Base-by-base conservation (phyloP, 2,329 filamentous ascomycete genomes). In the Botrytis cinerea region DNA sequence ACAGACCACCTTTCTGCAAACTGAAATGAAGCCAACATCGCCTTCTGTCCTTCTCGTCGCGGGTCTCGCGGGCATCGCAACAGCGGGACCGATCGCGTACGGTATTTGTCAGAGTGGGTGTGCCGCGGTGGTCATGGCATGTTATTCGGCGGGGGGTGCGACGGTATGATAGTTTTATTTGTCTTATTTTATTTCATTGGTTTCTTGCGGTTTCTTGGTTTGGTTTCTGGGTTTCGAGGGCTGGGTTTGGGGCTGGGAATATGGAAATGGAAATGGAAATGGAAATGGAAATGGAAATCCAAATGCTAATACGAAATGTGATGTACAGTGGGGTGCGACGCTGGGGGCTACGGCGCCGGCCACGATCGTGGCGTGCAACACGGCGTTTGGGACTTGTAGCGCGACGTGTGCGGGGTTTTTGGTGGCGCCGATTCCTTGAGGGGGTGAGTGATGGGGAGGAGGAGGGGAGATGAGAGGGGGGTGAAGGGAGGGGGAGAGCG, bases 41-140 rank as follows among this genome's bases (percentile, higher is more conserved):
- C 28, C 22, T 3, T 35, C 28, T 2, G 16, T 51, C 12, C 18
- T 45, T n/a, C 25, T 61, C 20, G 7, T n/a, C 22, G n/a, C 45
- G 9, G 6, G 22, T 9, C 22, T 71, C 10, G 10, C 40, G 1
- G 38, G n/a, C 3, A 48, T 54, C 2, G 16, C 60, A 28, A 48
- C 45, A 7, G 51, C 54, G 18, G 69, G 69, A n/a, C 69, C 69
- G 7, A 1, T 61, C 1, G 69, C 54, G 1, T 71, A 71, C 18
- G 69, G 48, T 51, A 10, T 48, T 5, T 71, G 69, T 43, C 69
- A 71, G 35, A 46, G 48, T 20, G 60, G 70, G 9, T 71, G 70
- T 51, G 70, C 70, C 20, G 18, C 16, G 9, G 70, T 71, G 4
- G 70, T 71, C 10, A 64, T 71, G 59, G 70, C 70, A 43, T 71